A percentile compares a stretch with the other conserved stretches of the same genome.
Evolutionary conservation across 176 grass and related monocot genomes (phyloP).

Genomic region (Alloteropsis semialata): DNA sequence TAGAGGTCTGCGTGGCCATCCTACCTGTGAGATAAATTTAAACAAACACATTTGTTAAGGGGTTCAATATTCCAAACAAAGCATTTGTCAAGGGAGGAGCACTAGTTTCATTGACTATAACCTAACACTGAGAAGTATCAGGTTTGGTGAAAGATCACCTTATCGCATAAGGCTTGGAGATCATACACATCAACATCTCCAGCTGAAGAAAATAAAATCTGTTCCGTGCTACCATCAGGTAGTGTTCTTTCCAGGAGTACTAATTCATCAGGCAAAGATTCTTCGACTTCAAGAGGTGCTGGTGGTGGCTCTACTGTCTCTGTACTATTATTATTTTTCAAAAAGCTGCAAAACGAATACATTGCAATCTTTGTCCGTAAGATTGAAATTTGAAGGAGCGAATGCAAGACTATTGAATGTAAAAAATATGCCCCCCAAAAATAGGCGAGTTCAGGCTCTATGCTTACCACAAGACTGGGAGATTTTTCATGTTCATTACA

Average conservation of each 20-base stretch:
- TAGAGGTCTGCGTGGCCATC: conserved; percentile 95
- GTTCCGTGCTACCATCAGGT: conserved; percentile 73
- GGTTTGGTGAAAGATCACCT: conserved; percentile 47
- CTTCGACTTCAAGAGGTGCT: conserved; percentile 74
- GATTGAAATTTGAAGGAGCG: neutral
- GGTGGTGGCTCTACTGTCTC: conserved; percentile 66
- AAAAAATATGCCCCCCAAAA: neutral
- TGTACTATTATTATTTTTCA: conserved; percentile 63
- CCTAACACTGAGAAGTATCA: conserved; percentile 18
- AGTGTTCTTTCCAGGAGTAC: conserved; percentile 74
- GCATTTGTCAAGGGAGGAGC: neutral
- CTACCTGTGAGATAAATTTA: conserved; percentile 59
- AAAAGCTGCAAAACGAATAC: conserved; percentile 50
- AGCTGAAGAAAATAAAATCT: conserved; percentile 87
- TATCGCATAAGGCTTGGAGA: conserved; percentile 85
- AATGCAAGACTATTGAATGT: neutral
- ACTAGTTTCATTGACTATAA: neutral
- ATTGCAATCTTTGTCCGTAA: neutral
- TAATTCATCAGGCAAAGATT: conserved; percentile 60
- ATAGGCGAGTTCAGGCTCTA: neutral
- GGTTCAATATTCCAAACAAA: neutral
- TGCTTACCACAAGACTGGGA: neutral
- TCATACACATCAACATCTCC: conserved; percentile 87
- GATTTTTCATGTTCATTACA: neutral
- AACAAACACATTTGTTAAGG: neutral